phyloP scores from a whole-genome alignment of 1,139 yeast species.

The Nadsonia commutata region DNA sequence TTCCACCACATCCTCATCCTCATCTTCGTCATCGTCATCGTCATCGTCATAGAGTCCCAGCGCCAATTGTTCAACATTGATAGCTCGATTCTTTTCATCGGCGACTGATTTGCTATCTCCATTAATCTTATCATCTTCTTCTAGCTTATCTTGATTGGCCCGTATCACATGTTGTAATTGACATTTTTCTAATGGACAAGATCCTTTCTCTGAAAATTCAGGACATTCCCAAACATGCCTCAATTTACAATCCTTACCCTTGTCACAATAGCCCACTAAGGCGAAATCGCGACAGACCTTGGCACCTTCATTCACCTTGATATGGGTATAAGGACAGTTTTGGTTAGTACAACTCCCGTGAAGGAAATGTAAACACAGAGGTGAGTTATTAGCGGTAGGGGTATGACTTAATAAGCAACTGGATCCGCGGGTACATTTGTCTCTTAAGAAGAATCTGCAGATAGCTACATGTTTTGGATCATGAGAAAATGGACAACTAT shows the following conservation, averaged over 20 bases:
- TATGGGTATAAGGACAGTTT: conserved; percentile 44
- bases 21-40: conserved; percentile 8
- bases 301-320: conserved; percentile 29
- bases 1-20: conserved; percentile 7
- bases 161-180: conserved; percentile 31
- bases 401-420: conserved; percentile 43
- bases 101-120: conserved; percentile 20
- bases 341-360: conserved; percentile 39
- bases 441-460: conserved; percentile 37
- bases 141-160: conserved; percentile 12
- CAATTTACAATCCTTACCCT: conserved; percentile 44
- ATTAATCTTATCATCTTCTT: conserved; percentile 20
- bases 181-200: conserved; percentile 39
- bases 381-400: conserved; percentile 48
- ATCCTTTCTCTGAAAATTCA: conserved; percentile 46
- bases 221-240: conserved; percentile 56
- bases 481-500: conserved; percentile 42
- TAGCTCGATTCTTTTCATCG: conserved; percentile 17
- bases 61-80: conserved; percentile 9
- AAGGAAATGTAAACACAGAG: conserved; percentile 43
- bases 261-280: conserved; percentile 49
- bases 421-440: conserved; percentile 32
- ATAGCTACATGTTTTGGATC: conserved; percentile 35
- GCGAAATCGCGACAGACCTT: conserved; percentile 55
- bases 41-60: conserved; percentile 5